Base-by-base conservation (phyloP, 306 rosid genomes). In the Acacia confusa region DNA sequence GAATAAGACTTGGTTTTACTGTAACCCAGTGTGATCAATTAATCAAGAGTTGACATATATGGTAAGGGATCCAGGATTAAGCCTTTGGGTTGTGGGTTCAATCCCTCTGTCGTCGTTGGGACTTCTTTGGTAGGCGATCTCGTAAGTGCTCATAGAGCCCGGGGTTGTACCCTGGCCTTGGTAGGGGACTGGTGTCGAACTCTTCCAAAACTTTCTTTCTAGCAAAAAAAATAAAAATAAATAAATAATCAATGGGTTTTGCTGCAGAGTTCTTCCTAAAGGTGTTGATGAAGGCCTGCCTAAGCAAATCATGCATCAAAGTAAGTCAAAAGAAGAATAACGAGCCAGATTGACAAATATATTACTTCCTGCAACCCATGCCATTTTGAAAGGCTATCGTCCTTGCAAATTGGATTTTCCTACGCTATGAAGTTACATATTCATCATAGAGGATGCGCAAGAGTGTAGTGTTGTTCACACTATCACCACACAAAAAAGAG, bases 1-100 rank as follows among this genome's bases (percentile, higher is more conserved):
- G 84, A 92, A 86, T 88, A 90, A 90, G 88, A 85, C 83, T 83
- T 82, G 58, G 74, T 72, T 71, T 79, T 78, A 36, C 68, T 82
- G 81, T 78, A 61, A 25, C 69, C 15, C 70, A 3, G 30, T 57
- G 58, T 81, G 70, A 50, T 78, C 70, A 74, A 57, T 74, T 55
- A 1, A 57, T 57, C n/a, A n/a, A n/a, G n/a, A n/a, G n/a, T n/a
- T n/a, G n/a, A n/a, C n/a, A n/a, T n/a, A n/a, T n/a, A n/a, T n/a
- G n/a, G n/a, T n/a, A n/a, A n/a, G n/a, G n/a, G n/a, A n/a, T n/a
- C n/a, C n/a, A n/a, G n/a, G n/a, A n/a, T n/a, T n/a, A n/a, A n/a
- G n/a, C n/a, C n/a, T n/a, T n/a, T n/a, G n/a, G n/a, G n/a, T n/a
- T n/a, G n/a, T n/a, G n/a, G n/a, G n/a, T n/a, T n/a, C n/a, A n/a